Base-by-base conservation (phyloP, 1,284 basidiomycete genomes). In the Melampsora americana region DNA sequence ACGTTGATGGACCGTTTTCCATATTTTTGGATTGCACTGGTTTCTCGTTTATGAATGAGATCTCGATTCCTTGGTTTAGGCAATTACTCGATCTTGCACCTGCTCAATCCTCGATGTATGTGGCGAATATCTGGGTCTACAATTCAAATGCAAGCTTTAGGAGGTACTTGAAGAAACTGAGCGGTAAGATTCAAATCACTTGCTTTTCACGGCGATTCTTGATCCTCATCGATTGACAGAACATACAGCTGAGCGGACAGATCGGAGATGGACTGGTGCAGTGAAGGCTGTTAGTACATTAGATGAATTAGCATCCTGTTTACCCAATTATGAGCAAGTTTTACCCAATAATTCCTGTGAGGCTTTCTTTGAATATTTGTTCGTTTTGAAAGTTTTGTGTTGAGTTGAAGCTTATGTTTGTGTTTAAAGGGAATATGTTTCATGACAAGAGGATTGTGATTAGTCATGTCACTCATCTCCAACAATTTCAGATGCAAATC, bases 1-100 rank as follows among this genome's bases (percentile, higher is more conserved):
- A 85, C 12, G 81, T 86, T 18, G 14, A 86, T 3, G 78, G 66
- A 2, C 77, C 68, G 7, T 77, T 70, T 44, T 78, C 79, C 14
- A 9, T 80, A 14, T 75, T 80, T 56, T 23, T 80, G 5, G 79
- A 80, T 53, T 78, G 77, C 50, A 79, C 78, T 11, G 65, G 69
- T 6, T 79, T 79, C 32, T 32, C 69, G 1, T 30, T 42, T 7
- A 50, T 12, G 28, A 68, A 71, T 32, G 69, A 68, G 35, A 72
- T 71, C 48, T 72, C 66, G 30, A n/a, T 77, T 14, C 64, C 65
- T 4, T 78, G 77, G 77, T 66, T 78, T 26, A 39, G 56, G 7
- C 78, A 77, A 48, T 65, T 78, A 16, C 16, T 78, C 7, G 64
- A 69, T 30, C 61, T 74, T 48, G 53, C 75, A 16, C 77, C 77